Percentiles rank a stretch among this genome's conserved stretches.
Conservation (phyloP, 176 grass and related monocot species). For the Juncus effusus region DNA sequence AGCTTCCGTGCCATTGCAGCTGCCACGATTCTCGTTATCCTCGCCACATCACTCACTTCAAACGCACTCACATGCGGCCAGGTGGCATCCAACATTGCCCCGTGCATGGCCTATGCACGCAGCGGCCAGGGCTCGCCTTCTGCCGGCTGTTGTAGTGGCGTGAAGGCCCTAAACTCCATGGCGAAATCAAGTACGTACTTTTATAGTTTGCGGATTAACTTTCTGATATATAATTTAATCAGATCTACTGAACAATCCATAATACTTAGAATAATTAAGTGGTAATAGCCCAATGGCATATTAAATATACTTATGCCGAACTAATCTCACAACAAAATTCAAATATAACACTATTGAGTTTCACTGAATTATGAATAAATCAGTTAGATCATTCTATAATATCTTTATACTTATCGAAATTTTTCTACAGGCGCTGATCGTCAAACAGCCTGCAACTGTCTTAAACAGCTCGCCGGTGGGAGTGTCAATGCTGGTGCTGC, state of each 20-base stretch:
- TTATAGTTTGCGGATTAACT: too few species aligned
- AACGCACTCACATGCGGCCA: not conserved
- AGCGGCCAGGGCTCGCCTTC: not conserved
- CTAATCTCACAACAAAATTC: too few species aligned
- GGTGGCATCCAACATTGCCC: not conserved
- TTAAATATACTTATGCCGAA: too few species aligned
- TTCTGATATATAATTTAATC: too few species aligned
- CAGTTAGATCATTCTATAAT: too few species aligned
- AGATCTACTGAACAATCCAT: too few species aligned
- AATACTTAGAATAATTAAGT: too few species aligned
- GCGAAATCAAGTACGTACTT: not conserved
- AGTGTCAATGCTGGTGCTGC: not conserved
- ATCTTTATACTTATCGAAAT: too few species aligned
- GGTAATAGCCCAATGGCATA: too few species aligned
- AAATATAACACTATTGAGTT: too few species aligned
- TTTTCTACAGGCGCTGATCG: not conserved
- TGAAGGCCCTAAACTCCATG: not conserved
- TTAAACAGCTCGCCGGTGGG: not conserved
- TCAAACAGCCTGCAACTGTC: constrained; percentile 22
- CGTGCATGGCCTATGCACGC: constrained; percentile 17
- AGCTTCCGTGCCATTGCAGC: not conserved
- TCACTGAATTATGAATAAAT: too few species aligned
- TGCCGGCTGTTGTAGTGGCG: constrained; percentile 1
- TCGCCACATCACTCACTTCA: not conserved
- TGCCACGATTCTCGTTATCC: constrained; percentile 6